phyloP scores from a whole-genome alignment of 331 rosid species.

The Quercus tomentella region DNA sequence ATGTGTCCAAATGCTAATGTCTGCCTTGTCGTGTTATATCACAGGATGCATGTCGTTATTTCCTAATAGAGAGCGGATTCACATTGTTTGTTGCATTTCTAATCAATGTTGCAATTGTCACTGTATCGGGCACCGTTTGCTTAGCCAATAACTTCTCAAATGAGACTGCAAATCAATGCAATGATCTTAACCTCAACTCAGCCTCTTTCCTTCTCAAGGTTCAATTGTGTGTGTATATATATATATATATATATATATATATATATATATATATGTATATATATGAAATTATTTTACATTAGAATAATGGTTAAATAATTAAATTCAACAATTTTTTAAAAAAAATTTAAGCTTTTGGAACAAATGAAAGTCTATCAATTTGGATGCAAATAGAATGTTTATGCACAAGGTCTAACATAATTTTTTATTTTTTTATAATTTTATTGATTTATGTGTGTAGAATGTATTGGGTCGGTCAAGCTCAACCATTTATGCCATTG shows the following conservation, averaged over 20 bases:
- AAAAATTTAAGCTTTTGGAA: neutral
- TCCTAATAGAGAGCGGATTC: conserved; percentile 74
- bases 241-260: no score
- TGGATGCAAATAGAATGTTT: no score
- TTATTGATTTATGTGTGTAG: neutral
- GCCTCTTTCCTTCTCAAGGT: conserved; percentile 95
- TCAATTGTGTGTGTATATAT: neutral
- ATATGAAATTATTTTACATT: no score
- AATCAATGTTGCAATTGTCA: conserved; percentile 66
- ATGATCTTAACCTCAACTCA: conserved; percentile 53
- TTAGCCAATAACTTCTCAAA: conserved; percentile 27
- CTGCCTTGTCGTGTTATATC: neutral
- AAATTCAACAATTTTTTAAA: no score
- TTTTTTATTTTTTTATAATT: neutral
- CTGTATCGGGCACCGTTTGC: conserved; percentile 74
- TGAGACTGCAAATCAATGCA: conserved; percentile 23
- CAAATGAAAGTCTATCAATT: no score
- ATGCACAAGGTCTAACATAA: neutral
- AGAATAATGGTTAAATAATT: no score
- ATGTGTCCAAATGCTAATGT: no score
- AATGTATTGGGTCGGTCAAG: conserved; percentile 56
- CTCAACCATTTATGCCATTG: conserved; percentile 48
- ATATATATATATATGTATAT: no score
- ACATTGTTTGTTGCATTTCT: conserved; percentile 73
- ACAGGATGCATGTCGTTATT: conserved; percentile 82